phyloP scores from a whole-genome alignment of 139 green algal species.

The Tetradesmus obliquus region DNA sequence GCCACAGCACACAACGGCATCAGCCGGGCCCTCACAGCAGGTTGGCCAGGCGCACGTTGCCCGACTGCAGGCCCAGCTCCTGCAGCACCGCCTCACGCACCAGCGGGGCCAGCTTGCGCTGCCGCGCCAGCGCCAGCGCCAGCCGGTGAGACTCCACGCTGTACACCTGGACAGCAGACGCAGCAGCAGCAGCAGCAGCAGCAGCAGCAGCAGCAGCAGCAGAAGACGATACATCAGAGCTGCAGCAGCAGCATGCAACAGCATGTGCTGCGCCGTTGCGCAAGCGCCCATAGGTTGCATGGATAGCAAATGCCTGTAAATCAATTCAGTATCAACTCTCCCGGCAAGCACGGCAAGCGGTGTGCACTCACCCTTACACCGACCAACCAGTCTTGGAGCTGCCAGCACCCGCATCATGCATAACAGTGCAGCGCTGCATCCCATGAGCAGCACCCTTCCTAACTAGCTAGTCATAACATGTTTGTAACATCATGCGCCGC shows the following conservation, averaged over 20 bases:
- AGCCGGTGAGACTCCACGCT: constrained; percentile 73
- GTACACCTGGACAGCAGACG: not conserved
- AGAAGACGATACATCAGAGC: not conserved
- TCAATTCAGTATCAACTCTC: too few relatives aligned
- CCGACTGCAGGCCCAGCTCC: constrained; percentile 5
- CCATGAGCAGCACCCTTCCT: not conserved
- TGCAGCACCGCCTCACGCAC: constrained; percentile 66
- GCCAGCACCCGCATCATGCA: not conserved
- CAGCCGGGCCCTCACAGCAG: constrained; percentile 51
- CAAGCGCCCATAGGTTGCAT: not conserved
- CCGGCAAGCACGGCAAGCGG: too few relatives aligned
- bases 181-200: not conserved
- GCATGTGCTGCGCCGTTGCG: not conserved
- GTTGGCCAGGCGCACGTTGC: constrained; percentile 62
- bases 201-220: not conserved
- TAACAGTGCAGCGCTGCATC: not conserved
- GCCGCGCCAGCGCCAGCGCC: constrained; percentile 74
- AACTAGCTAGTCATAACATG: not conserved
- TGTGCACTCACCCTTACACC: too few relatives aligned
- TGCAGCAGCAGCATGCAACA: constrained; percentile 7
- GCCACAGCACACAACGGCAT: not conserved
- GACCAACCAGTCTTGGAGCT: too few relatives aligned
- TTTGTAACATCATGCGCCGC: not conserved
- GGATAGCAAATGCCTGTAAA: too few relatives aligned
- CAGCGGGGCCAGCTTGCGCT: constrained; percentile 71